Evolutionary conservation across 2,329 filamentous ascomycete species (phyloP), one percentile per base, ranked within the genome.

Genomic region (Cladosporium sp.): DNA sequence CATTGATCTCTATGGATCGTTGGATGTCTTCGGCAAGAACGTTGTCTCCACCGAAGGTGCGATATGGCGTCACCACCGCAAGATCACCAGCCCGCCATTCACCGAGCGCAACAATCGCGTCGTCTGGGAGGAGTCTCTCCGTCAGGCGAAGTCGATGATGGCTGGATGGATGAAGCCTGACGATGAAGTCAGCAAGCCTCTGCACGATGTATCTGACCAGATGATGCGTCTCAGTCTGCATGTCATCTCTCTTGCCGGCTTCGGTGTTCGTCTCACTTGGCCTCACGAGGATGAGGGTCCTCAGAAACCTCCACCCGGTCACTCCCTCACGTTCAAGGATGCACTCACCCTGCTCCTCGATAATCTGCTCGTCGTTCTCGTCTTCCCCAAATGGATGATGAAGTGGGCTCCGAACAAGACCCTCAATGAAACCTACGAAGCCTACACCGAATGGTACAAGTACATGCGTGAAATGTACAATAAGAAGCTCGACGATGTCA

Each of bases 101-200:
- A 88, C 85, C 53, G 87, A 92, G 71, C 83, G 79, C 70, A 91
- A 89, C 66, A 84, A 87, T 53, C 74, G 77, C 11, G 66, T 87
- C 22, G 82, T 87, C 1, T 88, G 84, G 68, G 71, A 70, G 8
- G 83, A 87, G 64, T 76, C 79, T 1, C 72, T 86, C 52, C 70
- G 74, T 53, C 86, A 91, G 70, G 79, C 85, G 0, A 71, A 78
- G 56, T 76, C 77, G 10, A 78, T 88, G 78, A 62, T 87, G 31
- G 66, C 69, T 34, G 73, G 75, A 44, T 87, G 84, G 82, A 69
- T 78, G 4, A 73, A 71, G 0, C 61, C 67, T 4, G 66, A 72
- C 33, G 69, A 69, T 3, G 57, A 65, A 50, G 70, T 63, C 6
- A 73, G 73, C 54, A 56, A 58, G 38, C 81, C 80, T 0, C 73